Conservation (phyloP, 495 filamentous ascomycete species). For the Choiromyces venosus region DNA sequence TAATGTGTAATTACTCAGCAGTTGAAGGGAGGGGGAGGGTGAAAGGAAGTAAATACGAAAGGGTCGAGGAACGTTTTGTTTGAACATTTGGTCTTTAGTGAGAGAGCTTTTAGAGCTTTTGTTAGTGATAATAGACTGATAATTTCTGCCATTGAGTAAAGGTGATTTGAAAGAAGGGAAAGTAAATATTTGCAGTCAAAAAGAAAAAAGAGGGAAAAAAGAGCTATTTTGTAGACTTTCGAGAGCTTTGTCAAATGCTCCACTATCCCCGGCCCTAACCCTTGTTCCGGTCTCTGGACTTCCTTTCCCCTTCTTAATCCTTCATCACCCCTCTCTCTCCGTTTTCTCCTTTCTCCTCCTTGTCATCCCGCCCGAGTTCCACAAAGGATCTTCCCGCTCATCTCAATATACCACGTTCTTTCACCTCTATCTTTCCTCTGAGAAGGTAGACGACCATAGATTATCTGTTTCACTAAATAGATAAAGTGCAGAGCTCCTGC, state of each 20-base stretch:
- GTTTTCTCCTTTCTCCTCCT: conserved; percentile 23
- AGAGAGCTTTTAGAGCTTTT: neutral
- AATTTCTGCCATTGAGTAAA: neutral
- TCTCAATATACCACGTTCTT: conserved; percentile 28
- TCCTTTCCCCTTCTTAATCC: conserved; percentile 11
- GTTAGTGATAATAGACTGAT: neutral
- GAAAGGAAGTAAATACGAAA: neutral
- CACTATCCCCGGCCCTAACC: conserved; percentile 21
- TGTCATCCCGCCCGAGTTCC: conserved; percentile 27
- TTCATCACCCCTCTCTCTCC: conserved; percentile 16
- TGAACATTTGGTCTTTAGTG: neutral
- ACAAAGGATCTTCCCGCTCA: conserved; percentile 24
- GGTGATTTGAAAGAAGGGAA: neutral
- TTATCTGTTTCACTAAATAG: neutral
- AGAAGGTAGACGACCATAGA: neutral
- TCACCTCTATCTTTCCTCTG: conserved; percentile 26
- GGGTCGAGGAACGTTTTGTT: neutral
- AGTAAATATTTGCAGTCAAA: neutral
- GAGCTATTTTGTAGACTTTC: neutral
- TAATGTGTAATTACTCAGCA: neutral
- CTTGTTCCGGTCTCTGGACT: conserved; percentile 20
- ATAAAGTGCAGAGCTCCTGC: neutral
- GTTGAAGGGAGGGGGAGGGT: neutral
- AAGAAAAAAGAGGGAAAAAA: neutral
- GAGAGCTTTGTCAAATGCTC: neutral